These are phyloP conservation scores for Tubosaeta brunneosetosa DNA, from an alignment of 768 basidiomycete species.

Conservation along the genomic window DNA sequence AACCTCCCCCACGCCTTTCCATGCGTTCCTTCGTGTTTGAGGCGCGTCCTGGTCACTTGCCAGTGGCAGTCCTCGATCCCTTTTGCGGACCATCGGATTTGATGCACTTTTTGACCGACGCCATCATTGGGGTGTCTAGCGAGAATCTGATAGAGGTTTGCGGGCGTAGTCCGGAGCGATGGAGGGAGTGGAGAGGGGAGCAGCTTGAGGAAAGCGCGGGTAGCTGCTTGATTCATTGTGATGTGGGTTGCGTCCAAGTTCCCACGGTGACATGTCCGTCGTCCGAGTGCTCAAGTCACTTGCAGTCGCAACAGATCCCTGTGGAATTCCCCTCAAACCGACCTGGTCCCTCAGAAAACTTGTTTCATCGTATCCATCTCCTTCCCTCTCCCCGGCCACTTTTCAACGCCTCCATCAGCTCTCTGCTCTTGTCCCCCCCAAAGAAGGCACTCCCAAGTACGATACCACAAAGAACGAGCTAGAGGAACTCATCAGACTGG, in stretches of 20 bases:
- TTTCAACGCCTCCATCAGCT: constrained; percentile 64
- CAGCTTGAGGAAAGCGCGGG: constrained; percentile 45
- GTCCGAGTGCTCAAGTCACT: constrained; percentile 1
- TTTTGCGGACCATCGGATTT: constrained; percentile 69
- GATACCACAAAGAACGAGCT: constrained; percentile 51
- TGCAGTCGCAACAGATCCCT: constrained; percentile 43
- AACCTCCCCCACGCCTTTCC: constrained; percentile 83
- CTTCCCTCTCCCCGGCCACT: constrained; percentile 51
- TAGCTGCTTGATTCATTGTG: constrained; percentile 25
- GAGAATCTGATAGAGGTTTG: constrained; percentile 69
- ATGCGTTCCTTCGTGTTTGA: constrained; percentile 70
- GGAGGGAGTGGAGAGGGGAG: constrained; percentile 59
- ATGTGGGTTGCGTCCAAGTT: background rate
- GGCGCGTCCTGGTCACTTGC: constrained; percentile 64
- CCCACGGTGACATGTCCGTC: background rate
- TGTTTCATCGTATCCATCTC: constrained; percentile 71
- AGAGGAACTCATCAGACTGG: constrained; percentile 68
- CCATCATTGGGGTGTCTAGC: constrained; percentile 65
- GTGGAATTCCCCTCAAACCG: constrained; percentile 59
- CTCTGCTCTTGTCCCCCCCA: constrained; percentile 67
- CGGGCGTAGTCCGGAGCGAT: constrained; percentile 50
- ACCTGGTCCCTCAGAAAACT: constrained; percentile 80
- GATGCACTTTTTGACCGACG: constrained; percentile 63
- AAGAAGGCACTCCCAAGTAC: constrained; percentile 52
- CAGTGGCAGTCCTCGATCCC: constrained; percentile 66